phyloP scores from a whole-genome alignment of 2,329 filamentous ascomycete genomes.

The Fusarium kyushuense region DNA sequence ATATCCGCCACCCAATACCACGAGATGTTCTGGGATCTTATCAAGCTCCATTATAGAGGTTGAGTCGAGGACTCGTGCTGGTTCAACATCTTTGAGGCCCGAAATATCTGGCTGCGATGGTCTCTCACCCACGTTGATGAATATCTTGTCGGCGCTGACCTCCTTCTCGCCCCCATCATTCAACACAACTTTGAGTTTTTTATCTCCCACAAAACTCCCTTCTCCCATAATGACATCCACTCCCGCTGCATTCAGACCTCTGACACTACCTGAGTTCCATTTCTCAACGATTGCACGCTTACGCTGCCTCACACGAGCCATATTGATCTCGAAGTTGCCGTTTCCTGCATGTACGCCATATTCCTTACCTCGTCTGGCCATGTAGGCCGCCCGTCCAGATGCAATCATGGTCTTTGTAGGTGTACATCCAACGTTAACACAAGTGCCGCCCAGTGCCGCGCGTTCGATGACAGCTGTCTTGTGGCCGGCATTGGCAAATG shows the following conservation, averaged over 20 bases:
- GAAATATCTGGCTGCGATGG: slow-evolving; percentile 54
- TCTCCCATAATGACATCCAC: slow-evolving; percentile 61
- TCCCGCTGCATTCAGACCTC: slow-evolving; percentile 54
- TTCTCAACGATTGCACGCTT: slow-evolving; percentile 65
- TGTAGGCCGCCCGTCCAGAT: slow-evolving; percentile 62
- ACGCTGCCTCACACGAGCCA: slow-evolving; percentile 62
- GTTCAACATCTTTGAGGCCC: slow-evolving; percentile 54
- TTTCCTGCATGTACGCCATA: slow-evolving; percentile 58
- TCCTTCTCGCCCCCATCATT: slow-evolving; percentile 49
- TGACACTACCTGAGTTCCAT: slow-evolving; percentile 62
- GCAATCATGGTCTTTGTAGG: slow-evolving; percentile 69
- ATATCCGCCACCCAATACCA: slow-evolving; percentile 66
- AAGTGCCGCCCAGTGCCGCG: slow-evolving; percentile 64
- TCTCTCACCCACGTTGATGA: slow-evolving; percentile 61
- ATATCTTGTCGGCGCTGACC: slow-evolving; percentile 57
- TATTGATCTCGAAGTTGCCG: slow-evolving; percentile 55
- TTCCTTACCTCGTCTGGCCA: slow-evolving; percentile 56
- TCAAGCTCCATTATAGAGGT: slow-evolving; percentile 62
- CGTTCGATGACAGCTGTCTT: slow-evolving; percentile 62
- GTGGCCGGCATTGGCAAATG: slow-evolving; percentile 59
- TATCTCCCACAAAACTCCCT: slow-evolving; percentile 58
- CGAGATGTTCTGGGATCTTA: slow-evolving; percentile 60
- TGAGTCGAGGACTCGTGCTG: slow-evolving; percentile 58
- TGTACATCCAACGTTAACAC: slow-evolving; percentile 67
- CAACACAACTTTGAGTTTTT: slow-evolving; percentile 52